Evolutionary conservation across 495 filamentous ascomycete species (phyloP).

Genomic region (Tetracladium marchalianum): DNA sequence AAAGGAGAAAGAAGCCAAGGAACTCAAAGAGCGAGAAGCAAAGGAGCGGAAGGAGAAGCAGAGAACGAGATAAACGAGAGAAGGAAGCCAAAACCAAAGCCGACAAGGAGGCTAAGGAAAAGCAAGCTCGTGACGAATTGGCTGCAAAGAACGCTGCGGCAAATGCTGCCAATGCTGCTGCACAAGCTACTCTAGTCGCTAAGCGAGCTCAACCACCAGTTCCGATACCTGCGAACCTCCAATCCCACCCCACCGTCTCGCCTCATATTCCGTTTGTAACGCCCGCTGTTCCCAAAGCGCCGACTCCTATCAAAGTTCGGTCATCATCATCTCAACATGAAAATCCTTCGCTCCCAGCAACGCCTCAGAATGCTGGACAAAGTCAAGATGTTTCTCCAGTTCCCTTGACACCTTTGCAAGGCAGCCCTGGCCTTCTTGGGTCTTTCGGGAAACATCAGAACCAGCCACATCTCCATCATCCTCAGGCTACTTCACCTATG

Average conservation of each 20-base stretch:
- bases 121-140: constrained; percentile 37
- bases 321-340: constrained; percentile 70
- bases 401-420: constrained; percentile 44
- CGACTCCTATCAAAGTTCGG: constrained; percentile 65
- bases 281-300: constrained; percentile 71
- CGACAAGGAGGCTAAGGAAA: constrained; percentile 40
- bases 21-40: constrained; percentile 53
- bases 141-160: constrained; percentile 26
- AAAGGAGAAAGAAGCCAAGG: constrained; percentile 39
- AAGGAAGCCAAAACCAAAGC: constrained; percentile 37
- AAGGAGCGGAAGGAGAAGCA: constrained; percentile 60
- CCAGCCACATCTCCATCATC: constrained; percentile 29
- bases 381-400: constrained; percentile 61
- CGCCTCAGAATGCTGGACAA: constrained; percentile 38
- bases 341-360: constrained; percentile 58
- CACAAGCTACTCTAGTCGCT: constrained; percentile 9
- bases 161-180: constrained; percentile 24
- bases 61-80: constrained; percentile 47
- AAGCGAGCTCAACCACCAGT: constrained; percentile 41
- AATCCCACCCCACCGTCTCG: constrained; percentile 46
- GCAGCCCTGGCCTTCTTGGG: constrained; percentile 43
- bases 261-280: constrained; percentile 71
- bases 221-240: constrained; percentile 41
- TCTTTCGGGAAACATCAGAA: constrained; percentile 31
- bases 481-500: constrained; percentile 32